A percentile compares a stretch with the other conserved stretches of the same genome.
Evolutionary conservation across 768 basidiomycete genomes (phyloP).

Genomic region (Collybiopsis confluens): DNA sequence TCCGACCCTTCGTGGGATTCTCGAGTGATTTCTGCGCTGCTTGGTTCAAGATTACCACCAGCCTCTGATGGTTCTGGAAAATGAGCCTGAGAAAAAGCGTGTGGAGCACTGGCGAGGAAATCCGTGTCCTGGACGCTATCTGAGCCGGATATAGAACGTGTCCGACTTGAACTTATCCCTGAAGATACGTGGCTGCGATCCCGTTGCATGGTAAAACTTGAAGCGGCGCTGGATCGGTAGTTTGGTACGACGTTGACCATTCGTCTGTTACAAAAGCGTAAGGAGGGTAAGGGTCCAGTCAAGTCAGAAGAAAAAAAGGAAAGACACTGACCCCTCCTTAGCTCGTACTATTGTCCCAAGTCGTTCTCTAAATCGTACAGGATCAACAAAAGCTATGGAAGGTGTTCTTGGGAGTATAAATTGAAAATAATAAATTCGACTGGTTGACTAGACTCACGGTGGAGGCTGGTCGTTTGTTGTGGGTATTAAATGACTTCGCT

Average conservation of each 20-base stretch:
- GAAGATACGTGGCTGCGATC: background rate
- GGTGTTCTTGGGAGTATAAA: background rate
- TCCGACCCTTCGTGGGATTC: background rate
- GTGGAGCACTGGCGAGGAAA: background rate
- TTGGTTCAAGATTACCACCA: no score
- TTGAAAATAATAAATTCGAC: no score
- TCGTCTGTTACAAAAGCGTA: background rate
- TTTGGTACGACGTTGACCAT: constrained; percentile 4
- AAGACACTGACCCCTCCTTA: constrained; percentile 1
- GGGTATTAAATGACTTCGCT: background rate
- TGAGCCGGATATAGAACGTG: background rate
- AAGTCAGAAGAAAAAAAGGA: background rate
- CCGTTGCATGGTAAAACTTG: background rate
- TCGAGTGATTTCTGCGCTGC: no score
- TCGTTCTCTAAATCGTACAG: background rate
- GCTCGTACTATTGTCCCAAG: constrained; percentile 5
- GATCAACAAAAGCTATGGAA: background rate
- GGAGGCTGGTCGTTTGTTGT: background rate
- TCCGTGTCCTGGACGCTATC: background rate
- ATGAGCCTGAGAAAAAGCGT: background rate
- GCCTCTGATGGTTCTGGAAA: background rate
- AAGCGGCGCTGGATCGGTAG: background rate
- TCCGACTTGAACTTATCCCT: background rate
- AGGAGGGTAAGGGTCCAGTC: background rate
- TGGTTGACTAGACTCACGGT: background rate